Base-by-base conservation (phyloP, 2,329 filamentous ascomycete species). In the Pyrenochaeta sp. region DNA sequence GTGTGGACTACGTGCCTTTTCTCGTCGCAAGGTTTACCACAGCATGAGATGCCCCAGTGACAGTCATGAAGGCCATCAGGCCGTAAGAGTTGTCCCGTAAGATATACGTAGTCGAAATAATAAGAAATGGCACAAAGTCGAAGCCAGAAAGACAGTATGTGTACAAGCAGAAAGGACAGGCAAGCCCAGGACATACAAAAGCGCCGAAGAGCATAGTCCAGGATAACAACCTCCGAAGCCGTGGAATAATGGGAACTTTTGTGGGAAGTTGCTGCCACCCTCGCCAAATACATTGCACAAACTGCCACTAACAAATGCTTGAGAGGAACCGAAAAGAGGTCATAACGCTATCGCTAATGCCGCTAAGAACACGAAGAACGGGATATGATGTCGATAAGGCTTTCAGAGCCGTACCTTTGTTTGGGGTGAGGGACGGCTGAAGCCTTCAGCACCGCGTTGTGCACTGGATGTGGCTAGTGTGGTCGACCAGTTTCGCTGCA, bases 71-170 rank as follows among this genome's bases (percentile, higher is more conserved):
- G 30, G 15, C 13, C 15, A n/a, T 25, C 15, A 30, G 34, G 2
- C 27, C 36, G 36, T 40, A 37, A 39, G 19, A 30, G 10, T 19
- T 49, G 19, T 12, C 24, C 19, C n/a, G 15, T 25, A 44, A 13
- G 24, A 27, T n/a, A 30, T 28, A 9, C 19, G 1, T 9, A 27
- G 24, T 30, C 22, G 25, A 28, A 40, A n/a, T 12, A 40, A 50
- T 27, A 28, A 15, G 22, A 43, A 25, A 2, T 6, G 22, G 40
- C 27, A 19, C 44, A 7, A 27, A 3, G 13, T 12, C 25, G 27
- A 46, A 28, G 12, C 44, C n/a, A 9, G 28, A 51, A 32, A 51
- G 27, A 51, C 39, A 44, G 28, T 51, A 51, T 51, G 49, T 51
- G 39, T 44, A 44, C 37, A 51, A 5, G 25, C 3, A 13, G 10